Conservation (phyloP, 192 early-diverging fungal species). For the Entophlyctis luteolus region DNA sequence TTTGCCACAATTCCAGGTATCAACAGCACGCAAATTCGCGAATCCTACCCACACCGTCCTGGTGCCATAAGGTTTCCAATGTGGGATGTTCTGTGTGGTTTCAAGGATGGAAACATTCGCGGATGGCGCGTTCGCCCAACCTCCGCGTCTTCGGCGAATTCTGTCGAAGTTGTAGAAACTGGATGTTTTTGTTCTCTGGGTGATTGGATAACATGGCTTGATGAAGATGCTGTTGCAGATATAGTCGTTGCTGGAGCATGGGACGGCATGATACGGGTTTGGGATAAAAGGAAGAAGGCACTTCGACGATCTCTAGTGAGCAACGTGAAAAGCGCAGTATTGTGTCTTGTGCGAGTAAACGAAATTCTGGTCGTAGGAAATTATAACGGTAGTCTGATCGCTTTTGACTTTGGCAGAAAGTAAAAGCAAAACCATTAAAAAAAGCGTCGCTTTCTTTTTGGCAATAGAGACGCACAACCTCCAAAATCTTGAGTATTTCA, state of each 20-base stretch:
- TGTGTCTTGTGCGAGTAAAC: conserved; percentile 7
- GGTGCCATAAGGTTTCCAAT: too few species aligned
- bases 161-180: background rate
- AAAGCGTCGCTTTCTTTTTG: background rate
- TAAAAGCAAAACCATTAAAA: background rate
- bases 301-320: conserved; percentile 3
- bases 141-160: background rate
- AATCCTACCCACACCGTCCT: too few species aligned
- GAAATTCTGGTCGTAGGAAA: background rate
- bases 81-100: conserved; percentile 9
- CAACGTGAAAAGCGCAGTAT: conserved; percentile 10
- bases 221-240: background rate
- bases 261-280: conserved; percentile 23
- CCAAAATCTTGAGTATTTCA: background rate
- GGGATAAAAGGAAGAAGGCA: conserved; percentile 15
- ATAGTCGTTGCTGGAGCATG: conserved; percentile 12
- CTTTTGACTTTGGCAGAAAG: conserved; percentile 13
- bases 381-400: conserved; percentile 17
- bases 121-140: background rate
- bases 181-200: conserved; percentile 6
- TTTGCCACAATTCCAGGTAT: conserved; percentile 14
- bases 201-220: conserved; percentile 15
- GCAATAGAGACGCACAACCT: background rate
- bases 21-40: conserved; percentile 4
- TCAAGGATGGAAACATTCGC: conserved; percentile 21